Evolutionary conservation across 2,329 filamentous ascomycete genomes (phyloP), one percentile per base, ranked within the genome.

Genomic region (Colletotrichum incanum): DNA sequence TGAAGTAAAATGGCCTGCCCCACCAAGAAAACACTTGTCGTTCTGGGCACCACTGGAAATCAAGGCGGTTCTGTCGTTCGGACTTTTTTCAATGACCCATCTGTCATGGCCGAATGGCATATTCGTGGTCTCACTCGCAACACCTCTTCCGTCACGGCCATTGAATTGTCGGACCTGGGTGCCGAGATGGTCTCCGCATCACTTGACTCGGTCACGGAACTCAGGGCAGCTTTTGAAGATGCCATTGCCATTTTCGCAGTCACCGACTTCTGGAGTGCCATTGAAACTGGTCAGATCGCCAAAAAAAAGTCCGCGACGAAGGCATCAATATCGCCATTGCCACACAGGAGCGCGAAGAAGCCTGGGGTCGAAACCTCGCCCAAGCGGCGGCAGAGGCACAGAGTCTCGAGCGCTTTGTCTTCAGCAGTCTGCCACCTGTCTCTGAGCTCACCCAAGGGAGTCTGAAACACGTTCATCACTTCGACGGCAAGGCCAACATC

Each of bases 211-310:
- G 75, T 79, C 2, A 73, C 75, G 1, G 80, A 80, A 16, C 80
- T 89, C 43, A 76, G 80, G 55, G 47, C 74, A 0, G 85, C 83
- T 0, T 86, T 88, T 67, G 37, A 74, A 2, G 84, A 83, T 12
- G 86, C 86, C 14, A 83, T 84, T 67, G 76, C 84, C 68, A 87
- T 90, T 66, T 90, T 89, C 78, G 82, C 83, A 68, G 85, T 88
- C 64, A 90, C 88, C 0, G 84, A 90, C 74, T 90, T 87, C 78
- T 90, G 86, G 84, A 84, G 86, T 66, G 81, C 83, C 3, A 88
- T 88, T 75, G 83, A 84, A 76, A 79, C 82, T 3, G 80, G 83
- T 0, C 70, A 82, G 78, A 71, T 82, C 82, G 18, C 74, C 78
- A 26, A 79, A 79, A 79, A 79, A 37, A 26, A 18, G 68, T 41